Evolutionary conservation across 371 early-diverging fungal genomes (phyloP), one percentile per base, ranked within the genome.

Genomic region (Saksenaea oblongispora): DNA sequence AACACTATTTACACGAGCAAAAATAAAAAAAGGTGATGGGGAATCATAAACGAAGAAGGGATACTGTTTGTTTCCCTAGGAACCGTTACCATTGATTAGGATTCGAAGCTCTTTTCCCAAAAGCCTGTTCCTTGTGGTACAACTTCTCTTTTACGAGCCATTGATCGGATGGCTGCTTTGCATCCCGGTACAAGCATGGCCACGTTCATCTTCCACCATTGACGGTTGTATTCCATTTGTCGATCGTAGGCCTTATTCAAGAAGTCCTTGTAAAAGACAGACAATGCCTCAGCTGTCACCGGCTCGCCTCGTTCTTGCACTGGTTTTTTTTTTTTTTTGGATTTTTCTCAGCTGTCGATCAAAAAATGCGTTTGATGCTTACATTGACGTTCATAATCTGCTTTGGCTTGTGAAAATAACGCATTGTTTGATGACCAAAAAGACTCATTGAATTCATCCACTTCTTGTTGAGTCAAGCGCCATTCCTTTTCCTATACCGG

Each of bases 351-450:
- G 31, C 17, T 34, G 7, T 3, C 18, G 15, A 31, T 15, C 4
- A 34, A 3, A 11, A 17, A 47, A n/a, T 18, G 42, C n/a, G 17
- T 47, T 31, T 2, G n/a, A 28, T 4, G 2, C 76, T 65, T 80
- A 91, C 91, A 75, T 62, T 82, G 66, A 15, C 73, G 77, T 66
- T 93, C 92, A 69, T 88, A 91, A 11, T 78, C 85, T 26, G 71
- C 76, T 58, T 90, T 89, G 15, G 89, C 92, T 24, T 76, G 63
- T 57, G 71, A 72, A 68, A 93, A 93, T 69, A 85, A 70, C 18
- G 62, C 69, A 65, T 93, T 93, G 68, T 93, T 93, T 56, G 71
- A 73, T n/a, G 76, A 74, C 93, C 93, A 93, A 67, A 92, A 93
- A 18, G 74, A 68, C 56, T 91, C 88, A 71, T 93, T 89, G 39